phyloP scores from a whole-genome alignment of 306 rosid species.

The Rubus parviflorus region DNA sequence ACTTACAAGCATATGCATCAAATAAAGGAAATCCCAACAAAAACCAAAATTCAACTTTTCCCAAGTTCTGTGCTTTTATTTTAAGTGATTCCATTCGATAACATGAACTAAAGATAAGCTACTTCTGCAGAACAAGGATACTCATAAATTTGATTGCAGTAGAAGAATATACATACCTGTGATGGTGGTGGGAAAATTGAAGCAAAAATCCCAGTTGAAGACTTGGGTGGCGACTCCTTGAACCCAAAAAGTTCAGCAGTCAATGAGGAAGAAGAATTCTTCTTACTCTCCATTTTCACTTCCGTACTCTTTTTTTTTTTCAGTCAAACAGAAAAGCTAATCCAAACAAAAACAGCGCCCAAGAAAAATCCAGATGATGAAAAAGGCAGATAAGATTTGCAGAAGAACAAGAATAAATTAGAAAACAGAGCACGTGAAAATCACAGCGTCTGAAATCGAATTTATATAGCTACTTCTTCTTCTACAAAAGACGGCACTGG shows the following conservation, averaged over 20 bases:
- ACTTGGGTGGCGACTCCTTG: slow-evolving; percentile 35
- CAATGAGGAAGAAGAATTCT: slow-evolving; percentile 42
- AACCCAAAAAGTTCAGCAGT: slow-evolving; percentile 53
- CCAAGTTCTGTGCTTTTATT: slow-evolving; percentile 2
- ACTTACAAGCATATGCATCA: background rate
- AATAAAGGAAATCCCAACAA: slow-evolving; percentile 1
- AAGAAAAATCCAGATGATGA: slow-evolving; percentile 19
- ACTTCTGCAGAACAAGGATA: background rate
- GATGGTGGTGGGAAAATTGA: slow-evolving; percentile 48
- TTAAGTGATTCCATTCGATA: background rate
- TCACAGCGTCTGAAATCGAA: slow-evolving; percentile 5
- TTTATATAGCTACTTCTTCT: slow-evolving; percentile 20
- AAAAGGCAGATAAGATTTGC: slow-evolving; percentile 7
- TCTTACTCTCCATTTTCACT: background rate
- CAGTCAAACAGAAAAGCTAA: background rate
- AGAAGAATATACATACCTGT: slow-evolving; percentile 22
- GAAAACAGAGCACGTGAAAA: slow-evolving; percentile 18
- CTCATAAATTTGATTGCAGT: background rate
- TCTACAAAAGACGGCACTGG: slow-evolving; percentile 25
- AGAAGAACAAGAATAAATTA: slow-evolving; percentile 4
- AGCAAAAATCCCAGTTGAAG: slow-evolving; percentile 45
- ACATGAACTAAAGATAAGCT: background rate
- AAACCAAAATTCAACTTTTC: slow-evolving; percentile 8
- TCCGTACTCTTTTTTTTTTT: background rate
- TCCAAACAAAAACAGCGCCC: slow-evolving; percentile 11